A percentile compares a stretch with the other conserved stretches of the same genome.
Evolutionary conservation across 1,139 yeast species (phyloP).

Genomic region (Diutina neorugosa): DNA sequence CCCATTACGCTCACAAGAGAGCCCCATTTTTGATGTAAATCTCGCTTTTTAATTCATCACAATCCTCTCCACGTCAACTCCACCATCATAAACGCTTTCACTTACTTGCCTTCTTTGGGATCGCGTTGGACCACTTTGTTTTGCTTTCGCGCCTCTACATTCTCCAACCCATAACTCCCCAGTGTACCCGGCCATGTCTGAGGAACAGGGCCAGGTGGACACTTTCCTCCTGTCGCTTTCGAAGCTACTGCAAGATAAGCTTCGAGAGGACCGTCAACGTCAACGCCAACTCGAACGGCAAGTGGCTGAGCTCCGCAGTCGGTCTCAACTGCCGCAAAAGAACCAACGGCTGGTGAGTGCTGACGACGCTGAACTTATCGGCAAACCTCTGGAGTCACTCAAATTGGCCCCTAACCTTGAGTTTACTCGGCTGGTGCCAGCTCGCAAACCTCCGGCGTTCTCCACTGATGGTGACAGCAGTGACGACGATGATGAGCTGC

Average conservation of each 20-base stretch:
- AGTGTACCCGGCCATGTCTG: not conserved
- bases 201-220: slow-evolving; percentile 3
- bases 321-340: slow-evolving; percentile 1
- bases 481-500: not conserved
- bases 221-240: not conserved
- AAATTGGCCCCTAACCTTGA: not conserved
- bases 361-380: not conserved
- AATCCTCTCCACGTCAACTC: no score
- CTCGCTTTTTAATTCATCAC: no score
- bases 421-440: not conserved
- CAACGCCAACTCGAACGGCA: not conserved
- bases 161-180: not conserved
- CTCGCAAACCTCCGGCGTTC: not conserved
- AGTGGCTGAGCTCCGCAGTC: slow-evolving; percentile 2
- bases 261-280: slow-evolving; percentile 1
- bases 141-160: not conserved
- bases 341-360: not conserved
- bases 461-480: not conserved
- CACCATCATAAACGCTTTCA: not conserved
- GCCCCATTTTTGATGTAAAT: no score
- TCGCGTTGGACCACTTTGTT: not conserved
- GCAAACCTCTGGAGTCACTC: not conserved
- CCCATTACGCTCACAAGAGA: no score
- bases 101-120: not conserved
- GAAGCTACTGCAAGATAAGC: not conserved